Evolutionary conservation across 148 eudicot genomes (phyloP).

Genomic region (Persicaria maculosa): DNA sequence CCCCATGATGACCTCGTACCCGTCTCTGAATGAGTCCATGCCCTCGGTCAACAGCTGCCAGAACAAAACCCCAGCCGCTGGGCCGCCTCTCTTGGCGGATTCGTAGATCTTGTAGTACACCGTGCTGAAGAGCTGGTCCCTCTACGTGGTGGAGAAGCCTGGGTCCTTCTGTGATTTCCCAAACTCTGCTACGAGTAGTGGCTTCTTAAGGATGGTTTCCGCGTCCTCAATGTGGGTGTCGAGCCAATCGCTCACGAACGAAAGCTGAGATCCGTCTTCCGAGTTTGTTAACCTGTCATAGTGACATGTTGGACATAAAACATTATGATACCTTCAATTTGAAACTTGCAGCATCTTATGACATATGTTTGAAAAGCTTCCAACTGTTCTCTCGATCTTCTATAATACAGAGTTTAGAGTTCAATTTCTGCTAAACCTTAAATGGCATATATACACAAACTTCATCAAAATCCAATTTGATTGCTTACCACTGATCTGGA

Average conservation of each 20-base stretch:
- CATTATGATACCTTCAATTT: background rate
- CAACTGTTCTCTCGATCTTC: background rate
- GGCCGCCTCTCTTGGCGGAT: constrained; percentile 71
- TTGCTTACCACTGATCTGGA: constrained; percentile 80
- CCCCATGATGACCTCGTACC: constrained; percentile 55
- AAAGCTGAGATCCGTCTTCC: constrained; percentile 44
- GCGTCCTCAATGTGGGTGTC: constrained; percentile 63
- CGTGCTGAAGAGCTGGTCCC: constrained; percentile 41
- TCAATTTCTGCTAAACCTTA: background rate
- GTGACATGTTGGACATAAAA: background rate
- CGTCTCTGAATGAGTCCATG: constrained; percentile 59
- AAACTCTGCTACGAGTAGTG: constrained; percentile 65
- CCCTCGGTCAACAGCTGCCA: constrained; percentile 84
- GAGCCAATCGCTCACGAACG: constrained; percentile 70
- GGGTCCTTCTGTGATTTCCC: constrained; percentile 79
- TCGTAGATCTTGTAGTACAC: constrained; percentile 56
- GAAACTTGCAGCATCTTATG: background rate
- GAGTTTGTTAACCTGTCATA: constrained; percentile 52
- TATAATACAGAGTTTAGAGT: background rate
- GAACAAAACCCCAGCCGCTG: constrained; percentile 75
- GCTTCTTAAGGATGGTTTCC: constrained; percentile 53
- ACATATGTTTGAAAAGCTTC: background rate
- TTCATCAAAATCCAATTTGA: too few relatives aligned
- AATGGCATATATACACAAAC: background rate
- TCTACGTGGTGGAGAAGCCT: constrained; percentile 44